Evolutionary conservation across 208 protist genomes (phyloP), one percentile per base, ranked within the genome.

Genomic region (Acanthamoeba castellanii): DNA sequence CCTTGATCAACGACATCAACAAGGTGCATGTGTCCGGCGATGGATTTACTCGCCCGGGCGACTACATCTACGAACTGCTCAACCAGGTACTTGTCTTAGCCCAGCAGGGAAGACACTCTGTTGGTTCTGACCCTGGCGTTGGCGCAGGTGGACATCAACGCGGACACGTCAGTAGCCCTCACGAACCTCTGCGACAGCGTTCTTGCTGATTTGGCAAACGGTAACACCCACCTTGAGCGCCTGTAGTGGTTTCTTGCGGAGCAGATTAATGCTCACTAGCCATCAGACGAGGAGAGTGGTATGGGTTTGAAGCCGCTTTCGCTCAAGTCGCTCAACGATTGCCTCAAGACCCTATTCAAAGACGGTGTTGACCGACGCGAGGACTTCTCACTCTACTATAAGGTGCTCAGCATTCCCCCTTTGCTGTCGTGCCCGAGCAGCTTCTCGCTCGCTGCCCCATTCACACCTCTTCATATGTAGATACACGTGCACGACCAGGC

Each of bases 31-130:
- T 92, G 57, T 30, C 32, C 87, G 64, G 87, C 14, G 87, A 92
- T 16, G 87, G 87, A 6, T 37, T 74, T 7, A 92, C 30, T n/a
- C 55, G 55, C 16, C 13, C 52, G 34, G 87, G 87, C 27, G 87
- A 92, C 8, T 92, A 76, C 87, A 92, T 92, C 32, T 92, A 92
- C 64, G 87, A 92, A 4, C 27, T 92, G 55, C 64, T 92, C 34
- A 74, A 92, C 7, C 25, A 92, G 87, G 84, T 70, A 91, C 57
- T 20, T 57, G 52, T 20, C 52, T 57, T 20, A 3, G 59, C 3
- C 16, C 22, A 72, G 30, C 9, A 72, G 30, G 30, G 32, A 66
- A 89, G 42, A 45, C 7, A 2, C 45, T 11, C 20, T 82, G n/a
- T 30, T 47, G 8, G 45, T n/a, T 55, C n/a, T 30, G 55, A 66